Evolutionary conservation across 441 rosid genomes (phyloP).

Genomic region (Euphorbia schlechtendalii): DNA sequence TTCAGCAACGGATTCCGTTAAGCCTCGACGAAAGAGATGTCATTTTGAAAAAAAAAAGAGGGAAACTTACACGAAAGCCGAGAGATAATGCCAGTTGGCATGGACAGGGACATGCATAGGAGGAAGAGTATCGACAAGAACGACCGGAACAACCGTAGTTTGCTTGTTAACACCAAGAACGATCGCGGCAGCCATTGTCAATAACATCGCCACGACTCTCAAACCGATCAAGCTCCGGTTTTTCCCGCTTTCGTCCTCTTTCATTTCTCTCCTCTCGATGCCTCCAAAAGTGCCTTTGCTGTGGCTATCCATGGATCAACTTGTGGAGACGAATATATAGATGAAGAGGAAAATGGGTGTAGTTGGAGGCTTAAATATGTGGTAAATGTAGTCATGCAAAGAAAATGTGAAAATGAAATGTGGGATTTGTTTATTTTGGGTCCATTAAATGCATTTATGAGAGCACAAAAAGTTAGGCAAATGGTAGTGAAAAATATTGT

Average conservation of each 20-base stretch:
- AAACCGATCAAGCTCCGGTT: conserved; percentile 28
- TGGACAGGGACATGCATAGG: conserved; percentile 38
- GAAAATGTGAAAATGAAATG: too few species aligned
- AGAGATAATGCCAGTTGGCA: conserved; percentile 57
- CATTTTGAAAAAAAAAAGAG: too few species aligned
- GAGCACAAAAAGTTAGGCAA: background rate
- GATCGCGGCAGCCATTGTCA: conserved; percentile 45
- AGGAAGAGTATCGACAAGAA: conserved; percentile 42
- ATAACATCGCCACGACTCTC: conserved; percentile 46
- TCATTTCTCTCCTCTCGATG: conserved; percentile 22
- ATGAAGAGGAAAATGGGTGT: background rate
- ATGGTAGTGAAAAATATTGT: too few species aligned
- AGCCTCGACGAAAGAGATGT: too few species aligned
- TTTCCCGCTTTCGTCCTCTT: background rate
- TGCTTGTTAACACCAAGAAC: conserved; percentile 54
- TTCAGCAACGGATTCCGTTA: too few species aligned
- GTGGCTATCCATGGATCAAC: conserved; percentile 8
- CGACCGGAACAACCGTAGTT: conserved; percentile 34
- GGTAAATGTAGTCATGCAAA: background rate
- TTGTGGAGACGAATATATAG: too few species aligned
- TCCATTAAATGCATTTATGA: background rate
- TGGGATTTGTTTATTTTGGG: too few species aligned
- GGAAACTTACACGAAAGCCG: conserved; percentile 75
- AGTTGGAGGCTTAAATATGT: conserved; percentile 5
- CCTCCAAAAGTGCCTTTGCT: conserved; percentile 2